phyloP scores from a whole-genome alignment of 2,329 filamentous ascomycete species.

The Volutella citrinella region DNA sequence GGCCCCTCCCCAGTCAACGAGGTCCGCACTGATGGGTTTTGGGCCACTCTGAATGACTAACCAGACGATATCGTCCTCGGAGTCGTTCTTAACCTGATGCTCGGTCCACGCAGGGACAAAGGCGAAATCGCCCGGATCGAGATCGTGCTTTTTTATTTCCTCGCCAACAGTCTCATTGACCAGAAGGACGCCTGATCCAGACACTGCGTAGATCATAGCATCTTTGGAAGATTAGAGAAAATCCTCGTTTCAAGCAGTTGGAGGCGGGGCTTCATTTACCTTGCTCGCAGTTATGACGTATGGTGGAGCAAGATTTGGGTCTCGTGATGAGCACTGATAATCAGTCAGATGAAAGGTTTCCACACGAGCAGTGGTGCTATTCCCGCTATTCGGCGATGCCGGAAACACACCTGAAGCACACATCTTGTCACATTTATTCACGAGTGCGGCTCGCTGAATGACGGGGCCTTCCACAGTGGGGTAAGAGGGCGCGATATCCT shows the following conservation, averaged over 20 bases:
- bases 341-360: slow-evolving; percentile 5
- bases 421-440: slow-evolving; percentile 61
- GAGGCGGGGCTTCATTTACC: slow-evolving; percentile 36
- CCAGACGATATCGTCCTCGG: slow-evolving; percentile 60
- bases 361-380: too few relatives aligned
- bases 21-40: slow-evolving; percentile 58
- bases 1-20: slow-evolving; percentile 59
- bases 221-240: slow-evolving; percentile 40
- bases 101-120: slow-evolving; percentile 68
- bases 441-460: slow-evolving; percentile 51
- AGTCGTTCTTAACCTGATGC: slow-evolving; percentile 67
- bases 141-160: slow-evolving; percentile 50
- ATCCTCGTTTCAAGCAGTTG: background rate
- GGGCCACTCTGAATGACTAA: slow-evolving; percentile 62
- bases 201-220: slow-evolving; percentile 64
- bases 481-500: slow-evolving; percentile 40
- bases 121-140: slow-evolving; percentile 65
- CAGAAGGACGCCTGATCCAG: slow-evolving; percentile 59
- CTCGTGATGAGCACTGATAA: slow-evolving; percentile 58
- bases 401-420: slow-evolving; percentile 62
- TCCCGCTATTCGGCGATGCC: too few relatives aligned
- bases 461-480: slow-evolving; percentile 31
- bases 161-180: slow-evolving; percentile 53
- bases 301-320: slow-evolving; percentile 57
- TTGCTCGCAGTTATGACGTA: slow-evolving; percentile 70